Conservation (phyloP, 139 green algal genomes). For the Volvox africanus region DNA sequence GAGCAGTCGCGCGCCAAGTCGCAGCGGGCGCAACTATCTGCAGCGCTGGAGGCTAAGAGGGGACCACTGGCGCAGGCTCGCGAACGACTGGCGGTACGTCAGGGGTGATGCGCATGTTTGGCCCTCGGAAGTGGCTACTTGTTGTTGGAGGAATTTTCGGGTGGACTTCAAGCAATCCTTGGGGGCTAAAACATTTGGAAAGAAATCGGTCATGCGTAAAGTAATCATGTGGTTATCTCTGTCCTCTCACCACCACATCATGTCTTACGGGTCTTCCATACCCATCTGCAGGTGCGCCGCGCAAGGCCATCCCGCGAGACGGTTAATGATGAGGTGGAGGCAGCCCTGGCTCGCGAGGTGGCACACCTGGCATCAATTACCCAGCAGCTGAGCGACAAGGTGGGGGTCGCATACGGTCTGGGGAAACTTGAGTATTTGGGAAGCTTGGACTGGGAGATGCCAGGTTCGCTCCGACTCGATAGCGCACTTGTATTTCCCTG, state of each 20-base stretch:
- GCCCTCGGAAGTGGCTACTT: no score
- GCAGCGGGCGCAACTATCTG: conserved; percentile 44
- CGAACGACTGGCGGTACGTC: conserved; percentile 51
- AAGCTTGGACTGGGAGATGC: no score
- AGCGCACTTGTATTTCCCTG: no score
- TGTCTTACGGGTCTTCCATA: neutral
- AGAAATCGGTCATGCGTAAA: no score
- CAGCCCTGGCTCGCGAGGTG: conserved; percentile 58
- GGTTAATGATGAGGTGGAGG: conserved; percentile 64
- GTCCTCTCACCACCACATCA: neutral
- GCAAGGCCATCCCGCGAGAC: conserved; percentile 54
- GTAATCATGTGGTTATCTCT: neutral
- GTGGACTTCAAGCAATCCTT: no score
- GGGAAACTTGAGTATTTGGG: no score
- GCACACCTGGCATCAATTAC: conserved; percentile 57
- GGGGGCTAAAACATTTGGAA: no score
- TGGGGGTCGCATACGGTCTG: neutral
- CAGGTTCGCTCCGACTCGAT: no score
- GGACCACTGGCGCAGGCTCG: conserved; percentile 61
- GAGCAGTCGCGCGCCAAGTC: conserved; percentile 46
- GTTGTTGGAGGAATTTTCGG: no score
- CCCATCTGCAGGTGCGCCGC: conserved; percentile 30
- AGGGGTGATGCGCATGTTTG: no score
- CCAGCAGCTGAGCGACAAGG: conserved; percentile 58
- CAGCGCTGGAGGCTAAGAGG: conserved; percentile 56